These are phyloP conservation scores for Backusella australiensis DNA, from an alignment of 192 early-diverging fungal genomes.

Conservation along the genomic window DNA sequence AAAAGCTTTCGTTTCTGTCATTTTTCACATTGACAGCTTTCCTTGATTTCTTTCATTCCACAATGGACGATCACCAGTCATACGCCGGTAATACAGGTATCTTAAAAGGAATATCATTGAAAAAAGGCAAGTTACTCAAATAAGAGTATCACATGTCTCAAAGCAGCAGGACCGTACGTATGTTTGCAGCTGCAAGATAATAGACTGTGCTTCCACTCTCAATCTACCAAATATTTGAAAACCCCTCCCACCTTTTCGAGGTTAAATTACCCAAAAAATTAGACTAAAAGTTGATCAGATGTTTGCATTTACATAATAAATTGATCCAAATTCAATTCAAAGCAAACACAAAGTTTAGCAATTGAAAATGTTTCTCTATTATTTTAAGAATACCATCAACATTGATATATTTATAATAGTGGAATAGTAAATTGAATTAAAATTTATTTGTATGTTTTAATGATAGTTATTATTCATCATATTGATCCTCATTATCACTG, in stretches of 20 bases:
- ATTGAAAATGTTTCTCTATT: too few relatives aligned
- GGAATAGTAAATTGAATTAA: too few relatives aligned
- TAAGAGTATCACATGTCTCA: background rate
- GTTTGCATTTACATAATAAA: too few relatives aligned
- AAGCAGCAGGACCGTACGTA: background rate
- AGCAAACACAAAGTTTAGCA: too few relatives aligned
- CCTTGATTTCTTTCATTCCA: background rate
- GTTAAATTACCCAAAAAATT: background rate
- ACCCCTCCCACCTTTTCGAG: background rate
- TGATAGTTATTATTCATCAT: too few relatives aligned
- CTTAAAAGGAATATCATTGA: background rate
- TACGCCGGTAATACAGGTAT: background rate
- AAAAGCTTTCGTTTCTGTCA: background rate
- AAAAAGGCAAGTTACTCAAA: background rate
- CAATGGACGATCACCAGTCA: background rate
- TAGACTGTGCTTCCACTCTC: too few relatives aligned
- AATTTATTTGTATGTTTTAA: too few relatives aligned
- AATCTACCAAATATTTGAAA: too few relatives aligned
- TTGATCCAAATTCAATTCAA: too few relatives aligned
- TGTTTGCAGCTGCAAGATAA: background rate
- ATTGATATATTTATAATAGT: too few relatives aligned
- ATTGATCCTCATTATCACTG: too few relatives aligned
- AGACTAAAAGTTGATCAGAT: background rate
- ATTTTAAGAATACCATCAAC: too few relatives aligned
- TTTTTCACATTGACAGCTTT: background rate